A percentile compares a stretch with the other conserved stretches of the same genome.
Conservation (phyloP, 257 asterid genomes). For the Ligustrum vulgare region DNA sequence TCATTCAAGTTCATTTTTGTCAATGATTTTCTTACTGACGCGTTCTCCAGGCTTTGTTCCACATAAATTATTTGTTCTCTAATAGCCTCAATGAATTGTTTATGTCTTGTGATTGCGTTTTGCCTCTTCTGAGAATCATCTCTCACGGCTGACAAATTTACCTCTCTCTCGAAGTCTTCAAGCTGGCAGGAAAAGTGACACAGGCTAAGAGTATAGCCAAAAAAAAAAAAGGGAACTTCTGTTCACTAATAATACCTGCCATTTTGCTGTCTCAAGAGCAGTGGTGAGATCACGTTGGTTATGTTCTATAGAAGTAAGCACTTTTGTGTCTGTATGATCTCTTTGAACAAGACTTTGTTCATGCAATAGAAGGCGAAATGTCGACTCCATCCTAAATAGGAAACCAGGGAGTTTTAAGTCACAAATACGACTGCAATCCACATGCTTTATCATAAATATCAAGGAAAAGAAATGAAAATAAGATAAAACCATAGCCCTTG, state of each 20-base stretch:
- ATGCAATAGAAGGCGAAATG: constrained; percentile 39
- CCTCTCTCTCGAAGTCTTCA: constrained; percentile 50
- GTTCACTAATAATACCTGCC: constrained; percentile 36
- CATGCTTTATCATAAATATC: not conserved
- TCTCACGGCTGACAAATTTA: constrained; percentile 23
- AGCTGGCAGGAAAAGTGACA: constrained; percentile 31
- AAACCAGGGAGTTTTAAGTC: constrained; percentile 3
- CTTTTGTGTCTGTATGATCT: constrained; percentile 21
- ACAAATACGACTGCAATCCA: not conserved
- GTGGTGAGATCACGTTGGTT: constrained; percentile 43
- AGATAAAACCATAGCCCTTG: not conserved
- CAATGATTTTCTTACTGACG: constrained; percentile 21
- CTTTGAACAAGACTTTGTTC: constrained; percentile 34
- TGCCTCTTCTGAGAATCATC: constrained; percentile 35
- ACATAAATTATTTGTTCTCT: constrained; percentile 36
- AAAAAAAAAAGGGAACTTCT: not conserved
- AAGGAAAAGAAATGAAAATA: not conserved
- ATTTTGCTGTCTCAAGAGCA: constrained; percentile 42
- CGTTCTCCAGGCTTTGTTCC: constrained; percentile 31
- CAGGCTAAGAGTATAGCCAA: not conserved
- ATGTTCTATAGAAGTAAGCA: constrained; percentile 31
- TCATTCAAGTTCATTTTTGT: constrained; percentile 34
- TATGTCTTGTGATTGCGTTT: constrained; percentile 30
- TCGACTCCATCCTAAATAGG: constrained; percentile 39
- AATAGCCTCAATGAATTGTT: constrained; percentile 38